Evolutionary conservation across 805 yeast genomes (phyloP).

Genomic region (Yamadazyma paraphyllophila): DNA sequence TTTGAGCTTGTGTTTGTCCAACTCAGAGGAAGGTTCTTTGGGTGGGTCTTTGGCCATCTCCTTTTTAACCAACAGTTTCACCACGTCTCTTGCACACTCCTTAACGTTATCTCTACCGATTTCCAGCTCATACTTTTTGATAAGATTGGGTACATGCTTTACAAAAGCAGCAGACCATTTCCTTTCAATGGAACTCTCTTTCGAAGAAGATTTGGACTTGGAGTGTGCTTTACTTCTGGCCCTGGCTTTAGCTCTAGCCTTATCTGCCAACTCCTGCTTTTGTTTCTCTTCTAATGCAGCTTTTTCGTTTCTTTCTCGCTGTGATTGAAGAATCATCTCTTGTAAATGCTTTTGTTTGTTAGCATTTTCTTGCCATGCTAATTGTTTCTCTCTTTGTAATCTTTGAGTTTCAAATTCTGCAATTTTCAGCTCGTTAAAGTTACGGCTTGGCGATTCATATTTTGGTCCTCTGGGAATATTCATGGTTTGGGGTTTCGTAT

Average conservation of each 20-base stretch:
- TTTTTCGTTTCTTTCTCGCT: conserved; percentile 30
- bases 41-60: conserved; percentile 53
- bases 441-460: background rate
- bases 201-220: background rate
- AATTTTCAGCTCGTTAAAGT: conserved; percentile 19
- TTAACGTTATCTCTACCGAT: conserved; percentile 74
- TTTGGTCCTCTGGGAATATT: conserved; percentile 2
- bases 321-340: conserved; percentile 34
- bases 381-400: conserved; percentile 30
- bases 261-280: conserved; percentile 22
- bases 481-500: background rate
- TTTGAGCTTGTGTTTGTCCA: conserved; percentile 61
- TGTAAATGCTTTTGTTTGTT: conserved; percentile 36
- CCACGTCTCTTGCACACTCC: conserved; percentile 76
- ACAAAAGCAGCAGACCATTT: conserved; percentile 60
- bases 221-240: conserved; percentile 10
- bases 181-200: conserved; percentile 16
- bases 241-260: conserved; percentile 16
- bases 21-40: conserved; percentile 49
- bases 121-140: conserved; percentile 61
- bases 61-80: conserved; percentile 62
- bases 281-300: conserved; percentile 23
- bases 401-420: conserved; percentile 36
- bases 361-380: conserved; percentile 30
- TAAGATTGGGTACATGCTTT: conserved; percentile 70